Conservation (phyloP, 208 protist species). For the Acanthamoeba triangularis region DNA sequence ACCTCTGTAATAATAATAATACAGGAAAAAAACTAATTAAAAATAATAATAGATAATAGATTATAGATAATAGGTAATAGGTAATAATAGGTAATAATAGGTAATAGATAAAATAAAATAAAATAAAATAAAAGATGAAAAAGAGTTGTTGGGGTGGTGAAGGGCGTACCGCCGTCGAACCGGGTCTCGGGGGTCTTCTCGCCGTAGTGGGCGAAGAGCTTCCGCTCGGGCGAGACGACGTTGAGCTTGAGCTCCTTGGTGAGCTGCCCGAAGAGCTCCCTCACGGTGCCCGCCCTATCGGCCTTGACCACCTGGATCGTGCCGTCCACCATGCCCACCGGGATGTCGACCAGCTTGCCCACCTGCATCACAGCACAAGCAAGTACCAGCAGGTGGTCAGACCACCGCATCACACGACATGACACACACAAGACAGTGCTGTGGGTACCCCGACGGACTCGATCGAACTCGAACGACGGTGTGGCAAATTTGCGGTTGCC, state of each 20-base stretch:
- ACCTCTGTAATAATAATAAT: neutral
- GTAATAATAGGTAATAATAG: neutral
- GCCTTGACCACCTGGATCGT: constrained; percentile 3
- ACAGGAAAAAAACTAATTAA: neutral
- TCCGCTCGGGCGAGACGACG: constrained; percentile 20
- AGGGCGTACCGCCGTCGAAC: constrained; percentile 27
- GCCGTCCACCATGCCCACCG: constrained; percentile 61
- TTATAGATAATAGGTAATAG: neutral
- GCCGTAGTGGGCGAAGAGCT: constrained; percentile 69
- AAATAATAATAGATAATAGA: neutral
- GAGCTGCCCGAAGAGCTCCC: constrained; percentile 45
- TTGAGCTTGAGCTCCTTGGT: constrained; percentile 52
- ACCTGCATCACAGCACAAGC: neutral
- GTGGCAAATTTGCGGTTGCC: constrained; percentile 58
- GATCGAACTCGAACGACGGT: constrained; percentile 51
- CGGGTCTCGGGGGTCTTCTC: constrained; percentile 31
- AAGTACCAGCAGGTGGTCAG: too few species aligned
- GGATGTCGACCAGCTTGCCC: constrained; percentile 12
- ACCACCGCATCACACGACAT: neutral
- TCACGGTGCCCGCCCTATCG: constrained; percentile 60
- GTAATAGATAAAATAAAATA: neutral
- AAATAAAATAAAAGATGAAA: neutral
- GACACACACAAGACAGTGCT: neutral
- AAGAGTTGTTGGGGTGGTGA: too few species aligned
- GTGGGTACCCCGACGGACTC: constrained; percentile 9